Evolutionary conservation across 345 rosid genomes (phyloP).

Genomic region (Reutealis trisperma): DNA sequence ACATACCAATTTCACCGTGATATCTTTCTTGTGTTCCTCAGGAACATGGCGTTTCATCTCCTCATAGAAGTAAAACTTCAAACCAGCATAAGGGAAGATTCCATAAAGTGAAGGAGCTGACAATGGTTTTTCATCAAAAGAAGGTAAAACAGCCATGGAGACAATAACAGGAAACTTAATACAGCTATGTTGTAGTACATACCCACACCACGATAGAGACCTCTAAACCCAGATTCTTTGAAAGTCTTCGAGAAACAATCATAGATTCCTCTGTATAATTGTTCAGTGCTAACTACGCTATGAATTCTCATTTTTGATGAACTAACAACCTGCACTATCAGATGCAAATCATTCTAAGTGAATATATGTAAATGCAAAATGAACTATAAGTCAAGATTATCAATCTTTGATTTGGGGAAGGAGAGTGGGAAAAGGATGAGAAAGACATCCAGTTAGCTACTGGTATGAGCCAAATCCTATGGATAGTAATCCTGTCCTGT

Average conservation of each 20-base stretch:
- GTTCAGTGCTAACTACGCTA: slow-evolving; percentile 42
- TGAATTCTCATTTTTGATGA: slow-evolving; percentile 45
- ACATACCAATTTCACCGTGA: slow-evolving; percentile 68
- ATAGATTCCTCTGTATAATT: slow-evolving; percentile 60
- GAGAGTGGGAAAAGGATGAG: not conserved
- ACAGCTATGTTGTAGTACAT: slow-evolving; percentile 26
- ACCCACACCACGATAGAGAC: slow-evolving; percentile 96
- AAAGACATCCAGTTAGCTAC: not conserved
- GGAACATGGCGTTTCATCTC: slow-evolving; percentile 94
- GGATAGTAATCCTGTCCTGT: not conserved
- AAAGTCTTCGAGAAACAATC: slow-evolving; percentile 85
- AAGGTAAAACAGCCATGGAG: slow-evolving; percentile 6
- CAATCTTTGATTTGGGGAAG: not conserved
- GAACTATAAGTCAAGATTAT: slow-evolving; percentile 8
- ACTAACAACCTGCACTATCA: slow-evolving; percentile 61
- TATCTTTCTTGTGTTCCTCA: slow-evolving; percentile 66
- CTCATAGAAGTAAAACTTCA: slow-evolving; percentile 93
- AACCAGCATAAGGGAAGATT: slow-evolving; percentile 95
- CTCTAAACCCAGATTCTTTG: slow-evolving; percentile 71
- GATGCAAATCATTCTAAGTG: slow-evolving; percentile 14
- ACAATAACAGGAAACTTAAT: slow-evolving; percentile 8
- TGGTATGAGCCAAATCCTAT: slow-evolving; percentile 9
- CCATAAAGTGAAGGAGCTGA: slow-evolving; percentile 94
- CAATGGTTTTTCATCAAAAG: slow-evolving; percentile 3
- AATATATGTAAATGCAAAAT: not conserved